Conservation (phyloP, 352 stramenopile genomes). For the Globisporangium emineosum region DNA sequence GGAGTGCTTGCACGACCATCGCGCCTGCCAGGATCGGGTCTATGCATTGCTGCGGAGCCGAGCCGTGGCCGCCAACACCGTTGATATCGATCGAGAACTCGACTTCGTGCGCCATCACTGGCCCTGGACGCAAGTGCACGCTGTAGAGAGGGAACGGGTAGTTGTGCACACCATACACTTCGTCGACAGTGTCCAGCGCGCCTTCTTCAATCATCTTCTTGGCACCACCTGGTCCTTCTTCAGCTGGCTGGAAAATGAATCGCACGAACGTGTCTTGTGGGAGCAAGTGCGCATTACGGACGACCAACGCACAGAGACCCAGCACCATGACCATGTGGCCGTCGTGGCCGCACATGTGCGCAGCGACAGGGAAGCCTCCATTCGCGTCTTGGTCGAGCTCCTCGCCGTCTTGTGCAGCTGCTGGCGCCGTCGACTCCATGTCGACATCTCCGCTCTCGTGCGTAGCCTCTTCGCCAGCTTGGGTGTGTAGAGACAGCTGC, state of each 20-base stretch:
- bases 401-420: slow-evolving; percentile 31
- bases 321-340: slow-evolving; percentile 94
- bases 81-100: slow-evolving; percentile 91
- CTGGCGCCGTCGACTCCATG: slow-evolving; percentile 13
- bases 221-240: slow-evolving; percentile 89
- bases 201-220: slow-evolving; percentile 93
- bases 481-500: neutral
- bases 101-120: slow-evolving; percentile 91
- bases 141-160: slow-evolving; percentile 86
- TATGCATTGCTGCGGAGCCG: slow-evolving; percentile 88
- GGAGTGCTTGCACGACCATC: slow-evolving; percentile 89
- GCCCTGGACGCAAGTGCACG: slow-evolving; percentile 84
- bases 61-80: slow-evolving; percentile 93
- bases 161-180: slow-evolving; percentile 94
- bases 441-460: slow-evolving; percentile 18
- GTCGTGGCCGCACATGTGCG: slow-evolving; percentile 96
- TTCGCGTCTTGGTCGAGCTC: slow-evolving; percentile 21
- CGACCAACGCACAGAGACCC: slow-evolving; percentile 81
- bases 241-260: slow-evolving; percentile 96
- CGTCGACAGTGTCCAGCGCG: slow-evolving; percentile 78
- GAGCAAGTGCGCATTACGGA: slow-evolving; percentile 65
- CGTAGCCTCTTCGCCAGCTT: slow-evolving; percentile 2
- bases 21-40: slow-evolving; percentile 92
- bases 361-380: slow-evolving; percentile 26
- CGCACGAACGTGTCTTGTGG: slow-evolving; percentile 79